Percentiles rank a stretch among this genome's conserved stretches.
Evolutionary conservation across 345 rosid genomes (phyloP).

Genomic region (Reutealis trisperma): DNA sequence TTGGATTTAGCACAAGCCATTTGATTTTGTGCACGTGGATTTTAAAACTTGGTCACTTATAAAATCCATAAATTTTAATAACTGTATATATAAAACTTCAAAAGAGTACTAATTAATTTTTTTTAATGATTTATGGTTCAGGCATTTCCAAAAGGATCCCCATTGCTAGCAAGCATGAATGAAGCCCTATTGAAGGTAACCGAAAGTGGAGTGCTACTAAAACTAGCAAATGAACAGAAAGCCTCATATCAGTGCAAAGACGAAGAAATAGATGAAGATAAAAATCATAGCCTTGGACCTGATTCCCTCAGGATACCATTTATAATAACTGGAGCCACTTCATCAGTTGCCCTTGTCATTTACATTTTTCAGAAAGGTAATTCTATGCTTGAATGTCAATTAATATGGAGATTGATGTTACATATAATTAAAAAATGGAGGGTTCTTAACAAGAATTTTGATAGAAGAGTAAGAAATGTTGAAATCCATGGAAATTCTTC

Average conservation of each 20-base stretch:
- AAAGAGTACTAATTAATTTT: neutral
- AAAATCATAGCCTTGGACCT: conserved; percentile 21
- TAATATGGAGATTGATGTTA: neutral
- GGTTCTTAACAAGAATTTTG: neutral
- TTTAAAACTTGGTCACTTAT: too few relatives aligned
- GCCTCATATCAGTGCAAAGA: conserved; percentile 12
- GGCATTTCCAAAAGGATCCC: conserved; percentile 30
- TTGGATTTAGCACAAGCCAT: too few relatives aligned
- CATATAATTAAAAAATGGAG: neutral
- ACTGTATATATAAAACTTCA: neutral
- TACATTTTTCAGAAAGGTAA: neutral
- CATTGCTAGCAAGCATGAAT: conserved; percentile 18
- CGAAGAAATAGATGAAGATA: conserved; percentile 7
- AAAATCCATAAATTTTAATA: too few relatives aligned
- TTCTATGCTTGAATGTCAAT: neutral
- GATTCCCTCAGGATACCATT: conserved; percentile 20
- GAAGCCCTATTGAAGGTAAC: conserved; percentile 29
- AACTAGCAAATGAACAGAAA: conserved; percentile 16
- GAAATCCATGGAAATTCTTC: neutral
- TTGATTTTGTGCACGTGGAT: too few relatives aligned
- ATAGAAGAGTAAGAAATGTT: neutral
- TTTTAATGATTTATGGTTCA: neutral
- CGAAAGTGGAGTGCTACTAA: conserved; percentile 30
- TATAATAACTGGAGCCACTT: conserved; percentile 22
- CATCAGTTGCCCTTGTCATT: conserved; percentile 22